Percentiles rank a stretch among this genome's conserved stretches.
Conservation (phyloP, 139 green algal genomes). For the Pedinophyceae sp. region DNA sequence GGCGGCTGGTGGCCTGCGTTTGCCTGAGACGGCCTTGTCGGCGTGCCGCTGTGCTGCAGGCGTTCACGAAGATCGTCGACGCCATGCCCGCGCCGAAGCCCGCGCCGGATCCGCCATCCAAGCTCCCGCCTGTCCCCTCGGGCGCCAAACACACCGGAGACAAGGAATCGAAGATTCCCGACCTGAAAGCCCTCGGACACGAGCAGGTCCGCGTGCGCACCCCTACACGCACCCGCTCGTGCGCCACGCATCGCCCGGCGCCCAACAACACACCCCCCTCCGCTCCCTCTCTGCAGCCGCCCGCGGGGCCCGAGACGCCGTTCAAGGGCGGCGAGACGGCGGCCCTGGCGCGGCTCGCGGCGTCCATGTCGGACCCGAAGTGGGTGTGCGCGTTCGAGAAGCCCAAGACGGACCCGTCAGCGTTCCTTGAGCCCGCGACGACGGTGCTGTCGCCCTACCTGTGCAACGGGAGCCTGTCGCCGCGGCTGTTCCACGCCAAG, state of each 20-base stretch:
- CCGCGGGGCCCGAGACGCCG: background rate
- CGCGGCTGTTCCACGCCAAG: constrained; percentile 25
- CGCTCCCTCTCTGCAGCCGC: too few relatives aligned
- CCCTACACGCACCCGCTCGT: too few relatives aligned
- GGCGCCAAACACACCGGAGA: too few relatives aligned
- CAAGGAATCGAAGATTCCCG: too few relatives aligned
- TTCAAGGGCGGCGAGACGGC: constrained; percentile 53
- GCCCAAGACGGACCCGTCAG: constrained; percentile 60
- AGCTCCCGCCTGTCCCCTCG: background rate
- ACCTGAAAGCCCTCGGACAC: too few relatives aligned
- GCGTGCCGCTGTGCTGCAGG: too few relatives aligned
- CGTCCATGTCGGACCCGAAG: constrained; percentile 23
- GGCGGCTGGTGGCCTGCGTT: too few relatives aligned
- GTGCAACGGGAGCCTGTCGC: constrained; percentile 50
- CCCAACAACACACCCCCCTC: too few relatives aligned
- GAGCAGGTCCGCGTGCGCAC: too few relatives aligned
- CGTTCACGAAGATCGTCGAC: constrained; percentile 46
- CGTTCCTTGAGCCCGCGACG: constrained; percentile 57
- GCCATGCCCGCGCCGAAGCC: constrained; percentile 25
- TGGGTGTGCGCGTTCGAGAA: constrained; percentile 77
- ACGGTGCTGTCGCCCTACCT: constrained; percentile 80
- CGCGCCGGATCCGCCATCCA: constrained; percentile 1
- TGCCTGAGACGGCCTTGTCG: too few relatives aligned
- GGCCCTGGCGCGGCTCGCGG: constrained; percentile 31
- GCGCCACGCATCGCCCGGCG: too few relatives aligned